A percentile compares a stretch with the other conserved stretches of the same genome.
Evolutionary conservation across 345 rosid genomes (phyloP).

Genomic region (Sisymbrium irio): DNA sequence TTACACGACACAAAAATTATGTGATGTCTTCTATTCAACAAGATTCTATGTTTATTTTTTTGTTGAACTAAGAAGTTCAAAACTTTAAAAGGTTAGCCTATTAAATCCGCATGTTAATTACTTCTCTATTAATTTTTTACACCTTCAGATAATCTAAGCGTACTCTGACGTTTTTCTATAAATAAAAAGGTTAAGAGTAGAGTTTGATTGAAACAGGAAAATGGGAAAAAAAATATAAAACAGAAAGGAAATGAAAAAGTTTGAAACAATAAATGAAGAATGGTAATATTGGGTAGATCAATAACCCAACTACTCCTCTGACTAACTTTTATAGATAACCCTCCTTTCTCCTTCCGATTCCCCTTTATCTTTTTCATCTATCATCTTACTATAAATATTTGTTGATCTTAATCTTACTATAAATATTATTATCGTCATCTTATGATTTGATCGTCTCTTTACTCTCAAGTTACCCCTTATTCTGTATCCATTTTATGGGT

Average conservation of each 20-base stretch:
- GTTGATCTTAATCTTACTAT: slow-evolving; percentile 6
- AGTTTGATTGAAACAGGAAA: background rate
- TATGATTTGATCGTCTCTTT: slow-evolving; percentile 25
- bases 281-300: slow-evolving; percentile 57
- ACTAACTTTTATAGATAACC: slow-evolving; percentile 48
- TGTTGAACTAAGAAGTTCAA: background rate
- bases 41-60: background rate
- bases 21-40: background rate
- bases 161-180: background rate
- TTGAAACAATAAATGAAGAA: slow-evolving; percentile 41
- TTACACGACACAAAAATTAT: background rate
- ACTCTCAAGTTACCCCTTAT: background rate
- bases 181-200: background rate
- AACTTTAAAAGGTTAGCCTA: background rate
- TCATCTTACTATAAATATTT: slow-evolving; percentile 4
- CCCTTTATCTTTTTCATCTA: slow-evolving; percentile 35
- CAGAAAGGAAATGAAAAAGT: slow-evolving; percentile 3
- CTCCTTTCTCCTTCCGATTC: slow-evolving; percentile 53
- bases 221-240: background rate
- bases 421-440: too few relatives aligned
- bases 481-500: slow-evolving; percentile 9
- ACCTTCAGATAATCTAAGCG: background rate
- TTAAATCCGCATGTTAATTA: background rate
- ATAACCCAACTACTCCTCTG: slow-evolving; percentile 80
- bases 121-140: background rate